A percentile compares a stretch with the other conserved stretches of the same genome.
Evolutionary conservation across 345 rosid genomes (phyloP).

Genomic region (Stellera chamaejasme): DNA sequence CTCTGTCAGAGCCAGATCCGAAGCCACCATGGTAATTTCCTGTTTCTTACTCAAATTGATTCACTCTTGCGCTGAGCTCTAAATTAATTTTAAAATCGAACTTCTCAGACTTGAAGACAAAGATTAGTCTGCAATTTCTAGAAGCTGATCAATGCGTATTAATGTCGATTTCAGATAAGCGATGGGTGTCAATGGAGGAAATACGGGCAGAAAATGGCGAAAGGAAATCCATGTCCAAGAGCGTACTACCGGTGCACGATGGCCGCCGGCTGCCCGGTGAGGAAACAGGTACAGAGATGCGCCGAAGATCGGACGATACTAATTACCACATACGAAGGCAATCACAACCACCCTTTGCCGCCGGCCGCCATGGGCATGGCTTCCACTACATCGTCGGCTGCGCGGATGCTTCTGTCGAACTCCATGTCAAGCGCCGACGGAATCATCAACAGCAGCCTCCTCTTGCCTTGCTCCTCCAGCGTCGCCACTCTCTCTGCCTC

Average conservation of each 20-base stretch:
- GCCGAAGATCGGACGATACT: conserved; percentile 81
- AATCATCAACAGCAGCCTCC: conserved; percentile 57
- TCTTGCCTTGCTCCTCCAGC: conserved; percentile 86
- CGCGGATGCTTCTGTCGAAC: conserved; percentile 74
- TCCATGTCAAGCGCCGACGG: conserved; percentile 81
- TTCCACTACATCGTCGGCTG: conserved; percentile 84
- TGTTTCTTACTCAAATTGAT: neutral
- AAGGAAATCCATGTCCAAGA: conserved; percentile 77
- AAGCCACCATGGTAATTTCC: conserved; percentile 21
- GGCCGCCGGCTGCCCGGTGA: conserved; percentile 76
- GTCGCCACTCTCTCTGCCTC: conserved; percentile 96
- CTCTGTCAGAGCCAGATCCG: conserved; percentile 61
- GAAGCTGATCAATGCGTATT: neutral
- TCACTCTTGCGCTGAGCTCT: neutral
- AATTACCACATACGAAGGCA: conserved; percentile 88
- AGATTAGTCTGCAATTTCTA: neutral
- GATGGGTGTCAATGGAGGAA: conserved; percentile 85
- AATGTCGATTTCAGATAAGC: conserved; percentile 26
- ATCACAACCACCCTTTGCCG: conserved; percentile 93
- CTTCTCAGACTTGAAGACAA: too few relatives aligned
- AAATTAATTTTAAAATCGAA: neutral
- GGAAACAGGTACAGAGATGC: conserved; percentile 91
- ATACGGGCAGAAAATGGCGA: conserved; percentile 77
- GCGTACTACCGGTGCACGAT: conserved; percentile 77
- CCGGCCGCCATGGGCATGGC: conserved; percentile 94